A percentile compares a stretch with the other conserved stretches of the same genome.
Evolutionary conservation across 2,329 filamentous ascomycete genomes (phyloP).

Genomic region (Colletotrichum eremochloae): DNA sequence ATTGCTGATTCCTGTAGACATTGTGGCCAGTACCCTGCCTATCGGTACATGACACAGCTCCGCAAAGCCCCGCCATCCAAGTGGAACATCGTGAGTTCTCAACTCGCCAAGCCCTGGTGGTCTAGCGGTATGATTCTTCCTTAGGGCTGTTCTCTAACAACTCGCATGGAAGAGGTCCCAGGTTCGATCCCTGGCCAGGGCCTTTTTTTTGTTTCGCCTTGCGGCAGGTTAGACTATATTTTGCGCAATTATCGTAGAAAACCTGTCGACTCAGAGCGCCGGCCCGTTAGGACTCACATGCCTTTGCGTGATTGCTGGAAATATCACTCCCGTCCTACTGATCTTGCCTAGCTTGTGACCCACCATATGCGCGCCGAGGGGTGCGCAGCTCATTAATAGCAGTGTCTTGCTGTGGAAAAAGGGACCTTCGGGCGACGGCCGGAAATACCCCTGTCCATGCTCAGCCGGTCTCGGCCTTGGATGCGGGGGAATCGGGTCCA

Average conservation of each 20-base stretch:
- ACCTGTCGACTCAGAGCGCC: not conserved
- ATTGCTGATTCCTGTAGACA: not conserved
- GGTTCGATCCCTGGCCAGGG: slow-evolving; percentile 41
- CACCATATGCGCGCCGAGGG: not conserved
- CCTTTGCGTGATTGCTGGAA: slow-evolving; percentile 11
- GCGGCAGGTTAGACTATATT: not conserved
- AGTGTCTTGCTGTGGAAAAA: slow-evolving; percentile 21
- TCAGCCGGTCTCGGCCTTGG: slow-evolving; percentile 39
- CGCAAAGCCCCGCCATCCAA: not conserved
- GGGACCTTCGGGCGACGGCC: slow-evolving; percentile 22
- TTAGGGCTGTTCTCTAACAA: slow-evolving; percentile 22
- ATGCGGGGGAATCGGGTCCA: slow-evolving; percentile 39
- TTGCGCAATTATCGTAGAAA: slow-evolving; percentile 3
- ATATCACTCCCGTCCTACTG: not conserved
- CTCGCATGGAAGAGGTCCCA: slow-evolving; percentile 38
- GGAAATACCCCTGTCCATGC: slow-evolving; percentile 41
- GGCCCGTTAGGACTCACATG: not conserved
- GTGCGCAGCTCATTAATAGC: not conserved
- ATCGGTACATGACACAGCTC: not conserved
- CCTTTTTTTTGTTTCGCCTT: not conserved
- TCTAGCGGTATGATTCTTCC: slow-evolving; percentile 43
- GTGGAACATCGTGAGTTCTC: not conserved
- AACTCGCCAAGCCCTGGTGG: slow-evolving; percentile 28
- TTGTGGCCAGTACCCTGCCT: not conserved
- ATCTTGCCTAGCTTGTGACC: not conserved